Evolutionary conservation across 441 rosid genomes (phyloP).

Genomic region (Populus hybrid): DNA sequence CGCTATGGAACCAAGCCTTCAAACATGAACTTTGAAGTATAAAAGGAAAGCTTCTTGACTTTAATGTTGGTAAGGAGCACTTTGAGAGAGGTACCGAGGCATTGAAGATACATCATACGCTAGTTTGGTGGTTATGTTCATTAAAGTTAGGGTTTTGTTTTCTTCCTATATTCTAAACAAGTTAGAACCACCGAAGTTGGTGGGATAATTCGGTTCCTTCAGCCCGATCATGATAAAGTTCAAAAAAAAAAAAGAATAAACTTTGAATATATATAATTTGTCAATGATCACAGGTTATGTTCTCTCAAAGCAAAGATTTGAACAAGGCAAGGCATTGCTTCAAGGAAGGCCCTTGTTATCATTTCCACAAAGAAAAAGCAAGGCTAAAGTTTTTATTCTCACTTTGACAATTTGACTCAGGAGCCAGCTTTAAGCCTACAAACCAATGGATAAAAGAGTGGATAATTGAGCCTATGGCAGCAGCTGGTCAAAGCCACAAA

Average conservation of each 20-base stretch:
- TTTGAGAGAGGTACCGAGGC: no score
- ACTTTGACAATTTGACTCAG: background rate
- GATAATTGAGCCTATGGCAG: background rate
- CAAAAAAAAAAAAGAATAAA: no score
- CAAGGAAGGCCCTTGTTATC: background rate
- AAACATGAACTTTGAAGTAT: no score
- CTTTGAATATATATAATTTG: background rate
- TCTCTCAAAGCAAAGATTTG: slow-evolving; percentile 2
- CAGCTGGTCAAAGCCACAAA: slow-evolving; percentile 4
- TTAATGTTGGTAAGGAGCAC: no score
- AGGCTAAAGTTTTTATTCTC: background rate
- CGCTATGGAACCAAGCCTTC: no score
- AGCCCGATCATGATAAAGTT: background rate
- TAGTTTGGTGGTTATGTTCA: no score
- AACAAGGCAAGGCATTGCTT: background rate
- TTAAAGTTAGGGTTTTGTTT: no score
- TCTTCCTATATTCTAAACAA: background rate
- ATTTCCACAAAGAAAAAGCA: slow-evolving; percentile 7
- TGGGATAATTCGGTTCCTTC: background rate
- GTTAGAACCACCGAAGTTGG: background rate
- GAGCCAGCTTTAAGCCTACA: background rate
- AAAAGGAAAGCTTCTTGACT: no score
- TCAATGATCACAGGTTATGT: slow-evolving; percentile 1
- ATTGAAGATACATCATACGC: no score
- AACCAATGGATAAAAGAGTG: background rate